Evolutionary conservation across 345 rosid species (phyloP).

Genomic region (Citrus maxima): DNA sequence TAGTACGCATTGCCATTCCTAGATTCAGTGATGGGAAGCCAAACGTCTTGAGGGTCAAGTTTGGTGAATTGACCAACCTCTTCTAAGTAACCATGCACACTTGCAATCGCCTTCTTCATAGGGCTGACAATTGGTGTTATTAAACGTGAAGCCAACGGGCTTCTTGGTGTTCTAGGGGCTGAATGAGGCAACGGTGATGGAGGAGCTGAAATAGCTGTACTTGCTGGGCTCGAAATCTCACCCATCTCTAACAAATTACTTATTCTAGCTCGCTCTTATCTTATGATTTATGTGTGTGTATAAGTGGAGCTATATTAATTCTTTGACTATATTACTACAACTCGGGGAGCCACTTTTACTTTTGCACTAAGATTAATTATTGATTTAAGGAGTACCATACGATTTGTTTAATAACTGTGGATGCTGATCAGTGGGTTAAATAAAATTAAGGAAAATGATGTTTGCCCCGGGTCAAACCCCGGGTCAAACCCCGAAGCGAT

Average conservation of each 20-base stretch:
- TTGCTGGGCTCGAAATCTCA: conserved; percentile 3
- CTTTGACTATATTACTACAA: neutral
- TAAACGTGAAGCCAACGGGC: conserved; percentile 31
- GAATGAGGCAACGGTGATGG: conserved; percentile 29
- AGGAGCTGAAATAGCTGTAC: conserved; percentile 29
- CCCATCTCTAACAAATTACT: neutral
- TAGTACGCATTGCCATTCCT: conserved; percentile 52
- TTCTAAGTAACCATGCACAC: conserved; percentile 40
- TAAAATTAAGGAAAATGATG: too few relatives aligned
- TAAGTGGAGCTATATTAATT: too few relatives aligned
- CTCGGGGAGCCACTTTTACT: neutral
- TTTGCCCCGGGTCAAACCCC: too few relatives aligned
- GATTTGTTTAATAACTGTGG: too few relatives aligned
- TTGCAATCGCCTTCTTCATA: conserved; percentile 45
- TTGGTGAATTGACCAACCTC: conserved; percentile 49
- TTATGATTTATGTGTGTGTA: neutral
- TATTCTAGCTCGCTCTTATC: too few relatives aligned
- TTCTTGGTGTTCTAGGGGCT: conserved; percentile 30
- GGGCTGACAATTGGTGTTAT: conserved; percentile 48
- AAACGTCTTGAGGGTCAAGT: conserved; percentile 48
- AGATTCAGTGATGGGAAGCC: conserved; percentile 73
- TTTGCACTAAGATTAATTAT: too few relatives aligned
- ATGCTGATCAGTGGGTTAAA: neutral
- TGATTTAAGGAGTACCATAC: too few relatives aligned
- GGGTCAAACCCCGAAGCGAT: too few relatives aligned